These are phyloP conservation scores for Helotiales sp. DNA, from an alignment of 2,329 filamentous ascomycete genomes.

Conservation along the genomic window DNA sequence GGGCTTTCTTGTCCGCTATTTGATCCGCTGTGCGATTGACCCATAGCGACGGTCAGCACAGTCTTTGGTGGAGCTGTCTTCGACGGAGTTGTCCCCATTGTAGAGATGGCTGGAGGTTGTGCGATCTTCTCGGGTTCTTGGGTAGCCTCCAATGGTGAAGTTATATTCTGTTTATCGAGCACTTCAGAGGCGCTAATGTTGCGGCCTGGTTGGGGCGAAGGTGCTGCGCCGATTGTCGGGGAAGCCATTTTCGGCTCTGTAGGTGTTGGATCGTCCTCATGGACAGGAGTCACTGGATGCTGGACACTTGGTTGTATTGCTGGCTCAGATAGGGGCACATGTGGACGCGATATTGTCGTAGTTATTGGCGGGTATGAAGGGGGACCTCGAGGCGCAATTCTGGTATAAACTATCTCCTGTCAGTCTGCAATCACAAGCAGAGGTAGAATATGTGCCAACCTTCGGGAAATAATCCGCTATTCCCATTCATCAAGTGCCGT, in stretches of 20 bases:
- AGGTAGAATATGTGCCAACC: constrained; percentile 53
- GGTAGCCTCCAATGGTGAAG: constrained; percentile 47
- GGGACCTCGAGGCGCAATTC: constrained; percentile 42
- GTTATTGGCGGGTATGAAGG: constrained; percentile 39
- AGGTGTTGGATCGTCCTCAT: constrained; percentile 21
- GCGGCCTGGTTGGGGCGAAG: constrained; percentile 41
- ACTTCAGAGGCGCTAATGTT: constrained; percentile 32
- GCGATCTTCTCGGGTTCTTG: constrained; percentile 21
- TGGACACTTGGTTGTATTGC: constrained; percentile 17
- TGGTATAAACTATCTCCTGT: constrained; percentile 43
- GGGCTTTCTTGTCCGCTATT: constrained; percentile 65
- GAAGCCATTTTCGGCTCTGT: constrained; percentile 22
- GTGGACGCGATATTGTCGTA: constrained; percentile 27
- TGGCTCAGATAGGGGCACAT: constrained; percentile 17
- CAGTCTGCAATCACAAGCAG: constrained; percentile 17
- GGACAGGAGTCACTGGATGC: constrained; percentile 13
- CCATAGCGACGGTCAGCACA: constrained; percentile 53
- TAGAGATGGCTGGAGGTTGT: constrained; percentile 24
- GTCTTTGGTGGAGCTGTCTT: constrained; percentile 44
- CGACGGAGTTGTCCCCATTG: constrained; percentile 41
- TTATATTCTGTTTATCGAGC: constrained; percentile 41
- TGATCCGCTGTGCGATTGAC: constrained; percentile 45
- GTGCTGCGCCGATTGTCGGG: constrained; percentile 27
- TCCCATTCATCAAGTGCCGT: constrained; percentile 73
- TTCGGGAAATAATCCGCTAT: constrained; percentile 82